Percentiles rank a stretch among this genome's conserved stretches.
Evolutionary conservation across 768 basidiomycete genomes (phyloP).

Genomic region (Polyporus arcularius): DNA sequence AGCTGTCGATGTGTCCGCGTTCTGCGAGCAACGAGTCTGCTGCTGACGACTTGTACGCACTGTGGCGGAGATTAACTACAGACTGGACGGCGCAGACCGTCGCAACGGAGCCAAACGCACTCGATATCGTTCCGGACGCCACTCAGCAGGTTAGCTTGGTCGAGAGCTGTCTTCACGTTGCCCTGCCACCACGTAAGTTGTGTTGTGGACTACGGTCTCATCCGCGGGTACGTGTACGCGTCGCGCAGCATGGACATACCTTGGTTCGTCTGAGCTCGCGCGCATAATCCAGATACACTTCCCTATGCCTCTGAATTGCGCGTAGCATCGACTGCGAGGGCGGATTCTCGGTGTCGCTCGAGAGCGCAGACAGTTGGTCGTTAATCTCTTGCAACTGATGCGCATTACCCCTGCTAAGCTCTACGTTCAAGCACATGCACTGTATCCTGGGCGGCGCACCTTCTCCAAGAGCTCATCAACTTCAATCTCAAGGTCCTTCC

Average conservation of each 20-base stretch:
- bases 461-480: conserved; percentile 85
- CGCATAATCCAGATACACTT: conserved; percentile 85
- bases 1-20: conserved; percentile 86
- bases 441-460: conserved; percentile 45
- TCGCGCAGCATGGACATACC: conserved; percentile 40
- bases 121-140: conserved; percentile 96
- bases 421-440: conserved; percentile 7
- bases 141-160: conserved; percentile 83
- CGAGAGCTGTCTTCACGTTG: conserved; percentile 80
- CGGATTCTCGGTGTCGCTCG: conserved; percentile 64
- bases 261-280: conserved; percentile 87
- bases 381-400: conserved; percentile 83
- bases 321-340: conserved; percentile 86
- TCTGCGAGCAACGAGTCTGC: conserved; percentile 88
- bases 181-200: conserved; percentile 41
- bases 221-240: neutral
- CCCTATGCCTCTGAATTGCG: conserved; percentile 86
- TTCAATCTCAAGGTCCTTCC: conserved; percentile 84
- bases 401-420: conserved; percentile 20
- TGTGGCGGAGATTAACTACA: conserved; percentile 32
- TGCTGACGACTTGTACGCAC: conserved; percentile 88
- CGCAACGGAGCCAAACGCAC: conserved; percentile 43
- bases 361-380: conserved; percentile 69
- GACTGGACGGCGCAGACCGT: neutral
- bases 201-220: neutral